Evolutionary conservation across 2,329 filamentous ascomycete genomes (phyloP), one percentile per base, ranked within the genome.

Genomic region (Xylaria sp.): DNA sequence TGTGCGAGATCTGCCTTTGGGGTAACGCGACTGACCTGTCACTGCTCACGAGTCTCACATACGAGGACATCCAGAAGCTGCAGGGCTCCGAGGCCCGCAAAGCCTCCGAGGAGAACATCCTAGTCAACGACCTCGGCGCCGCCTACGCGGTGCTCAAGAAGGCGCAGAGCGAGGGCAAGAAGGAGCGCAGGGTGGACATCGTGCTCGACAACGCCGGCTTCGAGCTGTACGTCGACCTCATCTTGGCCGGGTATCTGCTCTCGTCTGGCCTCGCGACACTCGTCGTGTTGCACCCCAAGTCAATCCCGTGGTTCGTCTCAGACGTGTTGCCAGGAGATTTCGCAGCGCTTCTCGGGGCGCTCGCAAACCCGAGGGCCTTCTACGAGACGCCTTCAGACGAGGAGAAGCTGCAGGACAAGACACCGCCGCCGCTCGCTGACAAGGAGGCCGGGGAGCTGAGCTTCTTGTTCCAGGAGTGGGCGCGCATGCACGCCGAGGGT

Each of bases 161-260:
- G 63, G 90, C 89, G 0, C 85, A 90, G 67, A 82, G 82, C 21
- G 81, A 84, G 31, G 84, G 85, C 27, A 86, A 87, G 72, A 80
- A 83, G 63, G 88, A 93, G 67, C 85, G 93, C 37, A 85, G 92
- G 15, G 90, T 99, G 2, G 95, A 99, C 71, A 94, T 99, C 66
- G 90, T 99, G 2, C 89, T 99, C 4, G 95, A 99, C 76, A 99
- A 99, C 70, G 92, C 95, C 19, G 95, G 95, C 5, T 99, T 99
- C 73, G 95, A 99, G 81, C 85, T 99, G 11, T 99, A 93, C 73
- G 95, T 98, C 67, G 95, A 99, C 73, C 84, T 99, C 9, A 88
- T 98, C 59, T 84, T 99, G 1, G 93, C 92, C 0, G 94, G 93
- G 0, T 99, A 96, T 74, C 83, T 99, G 13, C 83, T 99, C 6